Evolutionary conservation across 2,329 filamentous ascomycete species (phyloP), one percentile per base, ranked within the genome.

Genomic region (Xylariaceae sp.): DNA sequence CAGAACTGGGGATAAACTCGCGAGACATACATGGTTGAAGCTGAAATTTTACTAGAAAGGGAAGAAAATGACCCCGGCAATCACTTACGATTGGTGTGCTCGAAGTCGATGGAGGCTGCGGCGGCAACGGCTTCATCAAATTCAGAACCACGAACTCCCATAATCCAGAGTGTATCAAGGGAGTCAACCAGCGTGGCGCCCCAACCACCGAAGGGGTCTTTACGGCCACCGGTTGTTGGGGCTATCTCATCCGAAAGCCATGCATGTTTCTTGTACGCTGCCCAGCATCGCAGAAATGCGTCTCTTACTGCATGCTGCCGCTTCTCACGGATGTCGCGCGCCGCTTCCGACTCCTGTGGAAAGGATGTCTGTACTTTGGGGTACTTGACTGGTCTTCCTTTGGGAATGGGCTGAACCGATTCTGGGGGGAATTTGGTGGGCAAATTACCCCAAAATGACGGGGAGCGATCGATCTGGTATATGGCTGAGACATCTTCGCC

Each of bases 181-280:
- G 49, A 55, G 56, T 77, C 74, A 11, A 76, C 69, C 45, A 77
- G 52, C 1, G 72, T 74, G 5, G 73, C 74, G 10, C 66, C 72
- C 62, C 74, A 75, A 27, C 67, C 66, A 4, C 68, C 69, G 53
- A 72, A 73, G 0, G 57, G 52, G 45, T 72, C 65, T 39, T 62
- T 67, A 38, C 58, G 64, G 21, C 63, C 58, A 34, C 67, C 68
- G 36, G 62, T 64, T 12, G 73, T 58, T 21, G 71, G 71, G 40
- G 61, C 52, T 8, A 73, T 52, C 55, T 74, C 71, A 41, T 74
- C 71, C 32, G 68, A 63, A 29, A 66, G 54, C 64, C 69, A 72
- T 2, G 70, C 70, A 47, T 68, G 55, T 37, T 61, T 56, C 44
- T 64, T 66, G 48, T 74, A 74, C 22, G 65, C 66, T 12, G 62